phyloP scores from a whole-genome alignment of 2,329 filamentous ascomycete species.

The Emmonsiellopsis sp. region DNA sequence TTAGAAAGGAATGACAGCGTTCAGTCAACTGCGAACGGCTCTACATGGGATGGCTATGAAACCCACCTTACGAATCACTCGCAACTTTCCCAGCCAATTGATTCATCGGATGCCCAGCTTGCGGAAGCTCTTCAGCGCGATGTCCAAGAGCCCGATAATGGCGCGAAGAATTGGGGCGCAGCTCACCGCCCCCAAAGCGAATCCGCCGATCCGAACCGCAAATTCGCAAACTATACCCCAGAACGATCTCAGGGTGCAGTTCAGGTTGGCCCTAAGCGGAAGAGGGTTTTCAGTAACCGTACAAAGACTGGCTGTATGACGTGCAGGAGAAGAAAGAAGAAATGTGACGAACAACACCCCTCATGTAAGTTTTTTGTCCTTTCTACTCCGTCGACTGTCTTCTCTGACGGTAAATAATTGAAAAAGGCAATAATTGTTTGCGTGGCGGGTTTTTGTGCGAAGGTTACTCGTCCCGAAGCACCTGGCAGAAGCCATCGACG shows the following conservation, averaged over 20 bases:
- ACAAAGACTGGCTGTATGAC: slow-evolving; percentile 95
- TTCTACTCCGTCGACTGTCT: slow-evolving; percentile 9
- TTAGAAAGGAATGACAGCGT: slow-evolving; percentile 1
- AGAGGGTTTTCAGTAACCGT: slow-evolving; percentile 70
- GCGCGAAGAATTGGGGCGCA: slow-evolving; percentile 21
- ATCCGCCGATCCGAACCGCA: slow-evolving; percentile 9
- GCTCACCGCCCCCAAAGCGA: slow-evolving; percentile 30
- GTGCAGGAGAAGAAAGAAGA: slow-evolving; percentile 88
- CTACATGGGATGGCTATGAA: slow-evolving; percentile 31
- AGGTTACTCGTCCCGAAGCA: slow-evolving; percentile 73
- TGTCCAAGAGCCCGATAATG: slow-evolving; percentile 32
- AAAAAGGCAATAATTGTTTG: slow-evolving; percentile 73
- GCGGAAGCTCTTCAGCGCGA: slow-evolving; percentile 45
- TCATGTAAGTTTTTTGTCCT: slow-evolving; percentile 57
- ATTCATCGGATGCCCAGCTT: slow-evolving; percentile 42
- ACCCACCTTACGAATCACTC: slow-evolving; percentile 37
- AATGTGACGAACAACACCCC: slow-evolving; percentile 90
- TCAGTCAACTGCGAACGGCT: neutral
- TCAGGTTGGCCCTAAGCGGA: slow-evolving; percentile 35
- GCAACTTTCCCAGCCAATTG: slow-evolving; percentile 35
- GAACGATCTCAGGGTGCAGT: slow-evolving; percentile 26
- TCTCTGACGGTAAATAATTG: slow-evolving; percentile 10
- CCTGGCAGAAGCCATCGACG: slow-evolving; percentile 68
- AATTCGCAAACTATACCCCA: slow-evolving; percentile 9
- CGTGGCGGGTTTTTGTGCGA: slow-evolving; percentile 85